phyloP scores from a whole-genome alignment of 2,329 filamentous ascomycete genomes.

The Pestalotiopsis sp. region DNA sequence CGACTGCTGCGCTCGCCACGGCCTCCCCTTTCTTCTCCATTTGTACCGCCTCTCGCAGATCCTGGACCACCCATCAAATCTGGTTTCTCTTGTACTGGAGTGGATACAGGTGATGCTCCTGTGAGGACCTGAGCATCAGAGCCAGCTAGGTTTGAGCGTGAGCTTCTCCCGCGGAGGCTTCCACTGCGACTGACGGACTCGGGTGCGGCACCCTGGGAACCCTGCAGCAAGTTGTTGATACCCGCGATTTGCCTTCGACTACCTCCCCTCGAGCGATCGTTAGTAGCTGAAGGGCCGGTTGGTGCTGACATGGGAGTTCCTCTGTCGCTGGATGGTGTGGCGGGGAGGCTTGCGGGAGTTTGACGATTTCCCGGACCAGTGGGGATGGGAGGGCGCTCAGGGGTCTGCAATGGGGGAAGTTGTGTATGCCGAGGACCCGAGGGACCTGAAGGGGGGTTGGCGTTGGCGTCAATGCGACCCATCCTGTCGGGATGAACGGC shows the following conservation, averaged over 20 bases:
- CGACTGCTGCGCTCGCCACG: constrained; percentile 39
- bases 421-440: constrained; percentile 25
- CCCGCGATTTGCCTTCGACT: constrained; percentile 58
- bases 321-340: constrained; percentile 24
- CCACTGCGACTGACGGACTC: constrained; percentile 43
- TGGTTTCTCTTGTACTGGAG: constrained; percentile 51
- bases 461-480: constrained; percentile 36
- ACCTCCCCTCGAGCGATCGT: constrained; percentile 39
- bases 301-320: constrained; percentile 32
- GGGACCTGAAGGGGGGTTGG: constrained; percentile 25
- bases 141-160: constrained; percentile 47
- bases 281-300: constrained; percentile 34
- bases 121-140: constrained; percentile 61
- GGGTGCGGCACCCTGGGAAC: constrained; percentile 32
- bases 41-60: constrained; percentile 35
- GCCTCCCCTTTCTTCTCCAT: constrained; percentile 32
- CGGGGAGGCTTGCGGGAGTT: constrained; percentile 22
- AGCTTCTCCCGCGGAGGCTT: constrained; percentile 37
- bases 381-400: constrained; percentile 33
- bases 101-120: constrained; percentile 53
- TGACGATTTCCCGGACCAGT: constrained; percentile 28
- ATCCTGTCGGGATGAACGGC: constrained; percentile 45
- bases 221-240: constrained; percentile 62
- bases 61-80: constrained; percentile 45
- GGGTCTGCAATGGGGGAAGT: constrained; percentile 32